phyloP scores from a whole-genome alignment of 2,329 filamentous ascomycete genomes.

The Aspergillaceae sp. region DNA sequence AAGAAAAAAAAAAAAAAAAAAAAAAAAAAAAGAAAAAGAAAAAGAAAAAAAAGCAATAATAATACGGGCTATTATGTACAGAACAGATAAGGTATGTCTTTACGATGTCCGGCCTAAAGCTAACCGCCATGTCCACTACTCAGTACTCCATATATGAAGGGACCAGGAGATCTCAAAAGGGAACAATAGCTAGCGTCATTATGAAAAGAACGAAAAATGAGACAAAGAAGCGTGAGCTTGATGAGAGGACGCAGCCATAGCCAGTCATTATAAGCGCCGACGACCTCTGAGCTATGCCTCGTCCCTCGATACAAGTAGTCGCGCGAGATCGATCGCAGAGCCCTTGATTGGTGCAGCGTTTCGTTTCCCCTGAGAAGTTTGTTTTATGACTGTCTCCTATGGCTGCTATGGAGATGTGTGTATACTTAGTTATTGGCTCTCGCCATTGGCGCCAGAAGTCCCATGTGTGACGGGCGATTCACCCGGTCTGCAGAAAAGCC shows the following conservation, averaged over 20 bases:
- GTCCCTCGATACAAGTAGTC: background rate
- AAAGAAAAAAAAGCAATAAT: slow-evolving; percentile 1
- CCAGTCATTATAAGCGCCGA: background rate
- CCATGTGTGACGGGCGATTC: background rate
- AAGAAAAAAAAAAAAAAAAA: slow-evolving; percentile 5
- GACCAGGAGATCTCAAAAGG: background rate
- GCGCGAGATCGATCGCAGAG: background rate
- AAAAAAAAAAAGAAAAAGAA: slow-evolving; percentile 4
- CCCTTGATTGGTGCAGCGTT: background rate
- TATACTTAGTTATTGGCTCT: background rate
- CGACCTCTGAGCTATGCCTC: background rate
- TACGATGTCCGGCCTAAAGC: background rate
- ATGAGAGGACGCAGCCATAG: background rate
- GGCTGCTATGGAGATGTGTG: background rate
- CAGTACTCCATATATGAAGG: background rate
- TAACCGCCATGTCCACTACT: background rate
- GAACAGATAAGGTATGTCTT: background rate
- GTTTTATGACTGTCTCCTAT: background rate
- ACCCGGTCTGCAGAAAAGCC: background rate
- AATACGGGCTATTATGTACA: too few species aligned
- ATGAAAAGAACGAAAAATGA: background rate
- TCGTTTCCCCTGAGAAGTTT: background rate
- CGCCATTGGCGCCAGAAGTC: background rate
- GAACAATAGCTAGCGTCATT: background rate
- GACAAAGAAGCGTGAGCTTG: background rate